These are phyloP conservation scores for Solanum chaucha DNA, from an alignment of 257 asterid species.

Conservation along the genomic window DNA sequence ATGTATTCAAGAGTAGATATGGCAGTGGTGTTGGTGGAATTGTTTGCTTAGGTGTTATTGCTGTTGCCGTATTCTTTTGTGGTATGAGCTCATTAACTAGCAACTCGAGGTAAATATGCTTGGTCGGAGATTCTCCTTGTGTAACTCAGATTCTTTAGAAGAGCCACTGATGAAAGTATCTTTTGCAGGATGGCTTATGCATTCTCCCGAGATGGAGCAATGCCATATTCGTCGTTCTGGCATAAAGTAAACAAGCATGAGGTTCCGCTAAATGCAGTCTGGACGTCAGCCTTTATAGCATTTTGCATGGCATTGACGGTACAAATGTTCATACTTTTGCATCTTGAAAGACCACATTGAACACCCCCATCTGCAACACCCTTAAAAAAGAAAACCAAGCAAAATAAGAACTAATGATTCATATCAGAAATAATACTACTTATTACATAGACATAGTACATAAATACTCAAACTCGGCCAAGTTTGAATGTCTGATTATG, in stretches of 20 bases:
- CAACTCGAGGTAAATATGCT: constrained; percentile 67
- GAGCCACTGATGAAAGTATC: not conserved
- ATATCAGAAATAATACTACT: not conserved
- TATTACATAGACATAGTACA: not conserved
- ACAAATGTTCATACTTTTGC: not conserved
- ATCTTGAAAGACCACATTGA: not conserved
- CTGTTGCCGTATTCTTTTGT: constrained; percentile 85
- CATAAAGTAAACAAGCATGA: constrained; percentile 83
- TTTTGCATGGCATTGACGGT: constrained; percentile 99
- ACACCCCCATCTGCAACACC: not conserved
- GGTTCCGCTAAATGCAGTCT: constrained; percentile 82
- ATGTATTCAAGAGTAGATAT: constrained; percentile 61
- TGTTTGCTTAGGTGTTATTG: constrained; percentile 54
- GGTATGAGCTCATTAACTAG: constrained; percentile 94
- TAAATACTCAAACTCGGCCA: not conserved
- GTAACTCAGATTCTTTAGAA: not conserved
- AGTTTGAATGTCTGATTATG: not conserved
- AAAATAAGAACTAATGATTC: not conserved
- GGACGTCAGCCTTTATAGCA: constrained; percentile 73
- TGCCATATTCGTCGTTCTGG: constrained; percentile 84
- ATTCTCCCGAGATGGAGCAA: constrained; percentile 97
- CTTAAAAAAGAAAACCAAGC: not conserved
- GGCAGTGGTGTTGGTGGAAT: constrained; percentile 83
- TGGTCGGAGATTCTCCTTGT: not conserved
- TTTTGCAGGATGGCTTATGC: constrained; percentile 81